Evolutionary conservation across 495 filamentous ascomycete genomes (phyloP).

Genomic region (Penicillium manginii): DNA sequence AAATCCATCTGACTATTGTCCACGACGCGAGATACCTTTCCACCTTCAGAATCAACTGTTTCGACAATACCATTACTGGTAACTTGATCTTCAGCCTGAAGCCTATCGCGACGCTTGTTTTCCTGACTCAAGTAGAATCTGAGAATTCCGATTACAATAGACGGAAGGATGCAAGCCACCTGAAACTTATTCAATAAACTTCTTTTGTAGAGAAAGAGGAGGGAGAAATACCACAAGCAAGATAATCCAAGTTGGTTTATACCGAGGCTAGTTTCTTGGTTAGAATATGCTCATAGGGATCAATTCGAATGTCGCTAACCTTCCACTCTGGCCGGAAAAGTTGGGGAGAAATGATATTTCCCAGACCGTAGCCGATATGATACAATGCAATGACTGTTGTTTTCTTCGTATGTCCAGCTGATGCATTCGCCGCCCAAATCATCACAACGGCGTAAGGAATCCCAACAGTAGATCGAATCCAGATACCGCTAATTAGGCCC

Average conservation of each 20-base stretch:
- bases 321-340: conserved; percentile 39
- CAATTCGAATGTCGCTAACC: conserved; percentile 9
- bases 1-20: conserved; percentile 45
- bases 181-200: conserved; percentile 3
- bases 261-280: conserved; percentile 29
- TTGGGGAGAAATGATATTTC: conserved; percentile 41
- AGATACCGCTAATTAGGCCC: conserved; percentile 43
- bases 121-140: conserved; percentile 32
- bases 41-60: conserved; percentile 33
- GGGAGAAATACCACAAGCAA: conserved; percentile 35
- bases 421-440: conserved; percentile 40
- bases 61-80: conserved; percentile 37
- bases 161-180: conserved; percentile 35
- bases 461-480: conserved; percentile 40
- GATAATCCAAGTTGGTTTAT: conserved; percentile 44
- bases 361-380: conserved; percentile 42
- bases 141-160: conserved; percentile 31
- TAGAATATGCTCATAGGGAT: neutral
- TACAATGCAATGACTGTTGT: conserved; percentile 39
- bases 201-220: neutral
- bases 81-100: conserved; percentile 24
- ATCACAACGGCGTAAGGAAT: conserved; percentile 47
- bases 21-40: conserved; percentile 33
- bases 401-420: conserved; percentile 46
- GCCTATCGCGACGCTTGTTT: conserved; percentile 38